A percentile compares a stretch with the other conserved stretches of the same genome.
Evolutionary conservation across 164 flowering plant species (phyloP).

Genomic region (Stephania yunnanensis): DNA sequence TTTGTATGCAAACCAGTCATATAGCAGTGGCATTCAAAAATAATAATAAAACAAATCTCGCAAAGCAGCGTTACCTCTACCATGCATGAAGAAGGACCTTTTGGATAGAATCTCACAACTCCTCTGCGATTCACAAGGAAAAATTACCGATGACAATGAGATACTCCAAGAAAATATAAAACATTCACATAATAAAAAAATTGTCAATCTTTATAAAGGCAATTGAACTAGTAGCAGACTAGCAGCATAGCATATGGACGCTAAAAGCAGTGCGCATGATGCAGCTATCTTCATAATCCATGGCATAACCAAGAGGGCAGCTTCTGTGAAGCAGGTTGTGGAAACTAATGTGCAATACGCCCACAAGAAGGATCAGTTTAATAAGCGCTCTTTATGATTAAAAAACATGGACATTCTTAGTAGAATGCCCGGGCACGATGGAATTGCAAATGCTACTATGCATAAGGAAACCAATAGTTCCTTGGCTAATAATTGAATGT

Average conservation of each 20-base stretch:
- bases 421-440: not conserved
- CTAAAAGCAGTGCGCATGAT: not conserved
- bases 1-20: not conserved
- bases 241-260: not conserved
- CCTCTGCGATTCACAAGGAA: conserved; percentile 57
- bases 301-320: not conserved
- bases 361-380: not conserved
- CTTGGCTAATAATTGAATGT: not conserved
- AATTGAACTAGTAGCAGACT: not conserved
- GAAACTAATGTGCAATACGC: not conserved
- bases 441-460: not conserved
- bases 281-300: not conserved
- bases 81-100: conserved; percentile 71
- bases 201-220: not conserved
- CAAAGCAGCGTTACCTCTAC: conserved; percentile 52
- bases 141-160: conserved; percentile 11
- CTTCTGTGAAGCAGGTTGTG: not conserved
- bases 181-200: no score
- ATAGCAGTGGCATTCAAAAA: not conserved
- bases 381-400: not conserved
- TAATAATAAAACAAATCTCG: not conserved
- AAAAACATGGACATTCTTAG: not conserved
- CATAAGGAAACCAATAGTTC: no score
- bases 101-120: conserved; percentile 84
- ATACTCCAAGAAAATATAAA: not conserved